Evolutionary conservation across 225 moss, liverwort and hornwort species (phyloP), one percentile per base, ranked within the genome.

Genomic region (Physcomitrellopsis africana): DNA sequence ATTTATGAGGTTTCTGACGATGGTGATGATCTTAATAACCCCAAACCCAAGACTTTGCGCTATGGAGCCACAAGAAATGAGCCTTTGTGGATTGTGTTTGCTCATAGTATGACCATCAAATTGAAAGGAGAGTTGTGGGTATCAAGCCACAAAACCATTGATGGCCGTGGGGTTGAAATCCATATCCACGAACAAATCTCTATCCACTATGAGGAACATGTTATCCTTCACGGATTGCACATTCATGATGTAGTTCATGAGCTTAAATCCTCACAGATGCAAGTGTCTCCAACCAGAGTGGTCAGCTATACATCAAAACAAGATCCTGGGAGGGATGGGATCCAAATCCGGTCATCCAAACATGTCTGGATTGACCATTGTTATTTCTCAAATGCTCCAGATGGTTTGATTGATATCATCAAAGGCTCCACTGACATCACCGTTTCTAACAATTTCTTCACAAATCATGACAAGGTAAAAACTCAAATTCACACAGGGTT

Each of bases 301-400:
- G 74, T 73, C 18, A 24, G 24, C 24, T 24, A 24, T 24, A 24
- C 1, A 24, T 26, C 44, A 9, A 58, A 72, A 1, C 77, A 77
- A 0, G 1, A 9, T 9, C 46, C 80, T 2, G 83, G 80, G 7
- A 80, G 82, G 15, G 86, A 86, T 45, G 86, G 46, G 0, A 0
- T 86, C 15, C 82, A 80, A 51, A 80, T 86, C 56, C 77, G 69
- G 73, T 51, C 26, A 1, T 67, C 82, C 7, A 73, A 69, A 22
- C 58, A 86, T 18, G 76, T 86, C 7, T 86, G 83, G 86, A 70
- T 86, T 51, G 86, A 86, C 37, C 86, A 86, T 59, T 65, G 73
- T 37, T 86, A 68, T 77, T 14, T 86, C 62, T 76, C 83, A 22
- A 71, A 68, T 42, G 82, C 82, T 2, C 69, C 79, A 16, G 86